phyloP scores from a whole-genome alignment of 2,329 filamentous ascomycete species.

The Pseudopithomyces maydicus region DNA sequence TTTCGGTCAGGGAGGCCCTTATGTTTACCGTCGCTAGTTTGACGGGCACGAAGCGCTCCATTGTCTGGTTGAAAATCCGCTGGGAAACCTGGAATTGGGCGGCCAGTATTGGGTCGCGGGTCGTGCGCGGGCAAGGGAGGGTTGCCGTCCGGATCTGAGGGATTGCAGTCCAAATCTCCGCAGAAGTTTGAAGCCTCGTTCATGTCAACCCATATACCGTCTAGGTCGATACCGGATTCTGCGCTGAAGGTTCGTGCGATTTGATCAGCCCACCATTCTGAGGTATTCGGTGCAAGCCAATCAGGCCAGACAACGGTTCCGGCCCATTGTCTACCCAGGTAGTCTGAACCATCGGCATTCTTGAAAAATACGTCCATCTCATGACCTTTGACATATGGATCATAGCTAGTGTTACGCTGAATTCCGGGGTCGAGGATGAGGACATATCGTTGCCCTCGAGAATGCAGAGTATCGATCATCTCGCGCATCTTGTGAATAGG shows the following conservation, averaged over 20 bases:
- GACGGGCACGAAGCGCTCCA: conserved; percentile 16
- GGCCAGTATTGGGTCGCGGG: conserved; percentile 62
- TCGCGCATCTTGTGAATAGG: conserved; percentile 66
- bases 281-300: conserved; percentile 72
- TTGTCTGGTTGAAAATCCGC: conserved; percentile 65
- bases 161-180: conserved; percentile 49
- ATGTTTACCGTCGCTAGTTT: conserved; percentile 46
- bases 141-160: conserved; percentile 44
- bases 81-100: conserved; percentile 71
- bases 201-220: conserved; percentile 67
- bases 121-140: conserved; percentile 63
- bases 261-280: conserved; percentile 72
- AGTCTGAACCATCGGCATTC: conserved; percentile 59
- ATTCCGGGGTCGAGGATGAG: conserved; percentile 75
- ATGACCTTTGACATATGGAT: conserved; percentile 65
- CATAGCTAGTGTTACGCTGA: conserved; percentile 58
- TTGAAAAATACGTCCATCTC: conserved; percentile 62
- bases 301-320: conserved; percentile 75
- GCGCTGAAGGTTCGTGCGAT: conserved; percentile 69
- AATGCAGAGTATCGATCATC: conserved; percentile 69
- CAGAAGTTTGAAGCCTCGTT: conserved; percentile 49
- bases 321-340: conserved; percentile 75
- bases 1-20: conserved; percentile 67
- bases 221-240: conserved; percentile 71
- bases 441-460: conserved; percentile 70